Percentiles rank a stretch among this genome's conserved stretches.
Evolutionary conservation across 768 basidiomycete species (phyloP).

Genomic region (Suillus occidentalis): DNA sequence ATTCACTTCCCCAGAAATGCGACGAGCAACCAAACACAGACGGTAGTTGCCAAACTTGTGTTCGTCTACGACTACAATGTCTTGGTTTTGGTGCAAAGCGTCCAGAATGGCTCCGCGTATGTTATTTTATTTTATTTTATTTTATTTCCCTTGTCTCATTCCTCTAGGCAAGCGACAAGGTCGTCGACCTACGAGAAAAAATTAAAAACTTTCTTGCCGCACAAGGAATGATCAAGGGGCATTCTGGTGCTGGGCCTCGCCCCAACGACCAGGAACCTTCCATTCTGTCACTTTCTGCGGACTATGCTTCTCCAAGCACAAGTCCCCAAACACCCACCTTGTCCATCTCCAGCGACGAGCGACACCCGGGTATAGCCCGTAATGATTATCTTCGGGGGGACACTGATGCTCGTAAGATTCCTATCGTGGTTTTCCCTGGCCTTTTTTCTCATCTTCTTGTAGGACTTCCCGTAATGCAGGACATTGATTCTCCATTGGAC

Average conservation of each 20-base stretch:
- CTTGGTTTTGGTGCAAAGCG: slow-evolving; percentile 85
- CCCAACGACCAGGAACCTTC: slow-evolving; percentile 55
- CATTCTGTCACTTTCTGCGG: slow-evolving; percentile 49
- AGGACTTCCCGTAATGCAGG: slow-evolving; percentile 33
- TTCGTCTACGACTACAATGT: slow-evolving; percentile 79
- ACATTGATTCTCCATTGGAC: slow-evolving; percentile 32
- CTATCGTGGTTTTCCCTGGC: background rate
- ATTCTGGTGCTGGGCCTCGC: slow-evolving; percentile 69
- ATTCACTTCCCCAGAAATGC: slow-evolving; percentile 61
- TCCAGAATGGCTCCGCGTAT: slow-evolving; percentile 81
- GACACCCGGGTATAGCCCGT: slow-evolving; percentile 33
- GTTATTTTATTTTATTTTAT: background rate
- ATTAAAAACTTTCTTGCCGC: slow-evolving; percentile 78
- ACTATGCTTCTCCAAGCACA: slow-evolving; percentile 39
- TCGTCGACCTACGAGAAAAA: slow-evolving; percentile 68
- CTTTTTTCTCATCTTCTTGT: slow-evolving; percentile 2
- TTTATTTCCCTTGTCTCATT: slow-evolving; percentile 12
- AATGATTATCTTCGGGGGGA: slow-evolving; percentile 9
- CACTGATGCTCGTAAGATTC: slow-evolving; percentile 25
- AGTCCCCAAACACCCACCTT: slow-evolving; percentile 49
- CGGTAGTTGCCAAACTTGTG: slow-evolving; percentile 73
- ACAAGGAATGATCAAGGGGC: slow-evolving; percentile 89
- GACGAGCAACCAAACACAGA: slow-evolving; percentile 67
- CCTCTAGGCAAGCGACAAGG: slow-evolving; percentile 69
- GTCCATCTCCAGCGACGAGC: slow-evolving; percentile 42